Evolutionary conservation across 768 basidiomycete genomes (phyloP).

Genomic region (Hirschioporus abietinus): DNA sequence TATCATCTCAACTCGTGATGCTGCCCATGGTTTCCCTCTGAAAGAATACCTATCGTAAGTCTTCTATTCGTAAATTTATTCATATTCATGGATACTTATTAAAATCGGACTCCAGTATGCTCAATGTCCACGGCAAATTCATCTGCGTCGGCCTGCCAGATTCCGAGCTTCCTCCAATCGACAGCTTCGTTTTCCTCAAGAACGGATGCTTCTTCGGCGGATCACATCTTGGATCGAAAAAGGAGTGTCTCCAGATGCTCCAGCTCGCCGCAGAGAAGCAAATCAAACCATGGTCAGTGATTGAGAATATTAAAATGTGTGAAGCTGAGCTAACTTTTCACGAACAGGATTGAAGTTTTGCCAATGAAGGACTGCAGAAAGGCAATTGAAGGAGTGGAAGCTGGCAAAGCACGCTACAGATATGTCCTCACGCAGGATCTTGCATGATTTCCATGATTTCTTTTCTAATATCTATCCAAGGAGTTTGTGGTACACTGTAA

Average conservation of each 20-base stretch:
- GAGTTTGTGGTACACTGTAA: background rate
- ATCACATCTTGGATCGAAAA: conserved; percentile 36
- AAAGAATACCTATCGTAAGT: conserved; percentile 25
- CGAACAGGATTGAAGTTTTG: conserved; percentile 19
- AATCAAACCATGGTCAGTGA: conserved; percentile 32
- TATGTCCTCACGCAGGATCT: conserved; percentile 22
- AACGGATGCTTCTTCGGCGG: conserved; percentile 21
- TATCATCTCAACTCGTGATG: conserved; percentile 35
- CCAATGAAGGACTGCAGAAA: conserved; percentile 29
- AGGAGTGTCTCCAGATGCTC: conserved; percentile 36
- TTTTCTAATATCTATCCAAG: background rate
- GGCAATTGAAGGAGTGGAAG: conserved; percentile 31
- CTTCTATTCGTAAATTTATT: background rate
- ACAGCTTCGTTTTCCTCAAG: conserved; percentile 24
- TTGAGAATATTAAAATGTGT: conserved; percentile 15
- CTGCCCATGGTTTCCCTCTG: conserved; percentile 26
- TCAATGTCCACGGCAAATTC: conserved; percentile 30
- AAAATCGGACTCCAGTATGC: conserved; percentile 15
- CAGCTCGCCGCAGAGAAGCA: conserved; percentile 34
- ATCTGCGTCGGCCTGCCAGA: conserved; percentile 36
- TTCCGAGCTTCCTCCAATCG: conserved; percentile 25
- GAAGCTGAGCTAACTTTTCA: background rate
- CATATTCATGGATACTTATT: background rate
- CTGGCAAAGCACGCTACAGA: conserved; percentile 34
- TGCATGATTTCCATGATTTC: background rate